Conservation (phyloP, 495 filamentous ascomycete species). For the Annulohypoxylon moriforme region DNA sequence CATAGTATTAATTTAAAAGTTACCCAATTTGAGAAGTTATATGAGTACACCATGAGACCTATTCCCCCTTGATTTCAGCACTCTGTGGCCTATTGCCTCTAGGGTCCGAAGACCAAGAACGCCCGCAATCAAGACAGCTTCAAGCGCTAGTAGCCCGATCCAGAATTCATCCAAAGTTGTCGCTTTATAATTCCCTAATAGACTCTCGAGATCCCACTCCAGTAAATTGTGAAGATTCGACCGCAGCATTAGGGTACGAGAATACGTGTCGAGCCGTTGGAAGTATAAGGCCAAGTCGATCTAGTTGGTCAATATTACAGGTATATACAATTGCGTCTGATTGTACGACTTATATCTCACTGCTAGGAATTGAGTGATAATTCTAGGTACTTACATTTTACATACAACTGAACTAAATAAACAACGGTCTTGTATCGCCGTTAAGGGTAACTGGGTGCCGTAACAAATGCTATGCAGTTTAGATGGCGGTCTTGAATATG, state of each 20-base stretch:
- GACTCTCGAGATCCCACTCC: conserved; percentile 40
- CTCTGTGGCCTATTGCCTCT: conserved; percentile 28
- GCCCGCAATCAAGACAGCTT: conserved; percentile 55
- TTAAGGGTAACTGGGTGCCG: neutral
- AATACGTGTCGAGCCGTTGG: neutral
- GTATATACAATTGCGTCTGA: neutral
- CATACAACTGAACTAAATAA: neutral
- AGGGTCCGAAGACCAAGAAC: conserved; percentile 48
- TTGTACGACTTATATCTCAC: neutral
- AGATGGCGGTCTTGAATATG: too few relatives aligned
- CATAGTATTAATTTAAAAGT: neutral
- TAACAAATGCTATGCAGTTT: too few relatives aligned
- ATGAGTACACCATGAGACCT: neutral
- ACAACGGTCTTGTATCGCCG: neutral
- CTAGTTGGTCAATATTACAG: conserved; percentile 34
- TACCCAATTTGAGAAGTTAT: neutral
- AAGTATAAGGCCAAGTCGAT: neutral
- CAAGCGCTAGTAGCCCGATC: conserved; percentile 56
- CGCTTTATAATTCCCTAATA: conserved; percentile 51
- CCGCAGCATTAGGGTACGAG: conserved; percentile 10
- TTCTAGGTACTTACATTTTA: conserved; percentile 6
- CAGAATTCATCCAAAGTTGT: conserved; percentile 59
- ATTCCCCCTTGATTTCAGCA: conserved; percentile 18
- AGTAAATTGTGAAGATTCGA: conserved; percentile 8
- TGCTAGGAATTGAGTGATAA: neutral